Evolutionary conservation across 2,329 filamentous ascomycete genomes (phyloP).

Genomic region (Phyllosticta citriasiana): DNA sequence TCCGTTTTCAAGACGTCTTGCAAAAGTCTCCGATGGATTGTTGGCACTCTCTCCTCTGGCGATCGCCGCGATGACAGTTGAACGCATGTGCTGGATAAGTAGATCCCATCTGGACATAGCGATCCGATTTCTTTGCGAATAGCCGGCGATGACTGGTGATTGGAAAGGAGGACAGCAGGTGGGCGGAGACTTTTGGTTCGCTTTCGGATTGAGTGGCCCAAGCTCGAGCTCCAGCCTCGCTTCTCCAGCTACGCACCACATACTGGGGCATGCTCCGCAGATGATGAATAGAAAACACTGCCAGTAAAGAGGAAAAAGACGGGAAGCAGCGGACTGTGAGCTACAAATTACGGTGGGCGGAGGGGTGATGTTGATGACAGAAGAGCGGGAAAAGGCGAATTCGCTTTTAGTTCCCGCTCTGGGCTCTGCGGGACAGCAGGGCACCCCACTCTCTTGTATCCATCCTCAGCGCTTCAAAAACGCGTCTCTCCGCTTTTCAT

Average conservation of each 20-base stretch:
- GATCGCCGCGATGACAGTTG: no score
- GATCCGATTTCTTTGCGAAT: no score
- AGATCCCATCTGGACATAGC: no score
- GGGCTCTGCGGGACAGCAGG: neutral
- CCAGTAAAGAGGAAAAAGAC: neutral
- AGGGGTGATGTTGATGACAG: neutral
- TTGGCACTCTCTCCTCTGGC: no score
- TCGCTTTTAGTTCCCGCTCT: neutral
- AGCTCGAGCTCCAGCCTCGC: neutral
- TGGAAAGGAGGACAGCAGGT: neutral
- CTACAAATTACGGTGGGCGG: neutral
- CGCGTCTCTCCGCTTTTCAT: neutral
- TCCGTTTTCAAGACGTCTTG: neutral
- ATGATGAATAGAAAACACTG: neutral
- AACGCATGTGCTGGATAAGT: no score
- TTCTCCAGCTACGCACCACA: neutral
- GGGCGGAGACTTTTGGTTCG: neutral
- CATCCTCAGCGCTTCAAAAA: neutral
- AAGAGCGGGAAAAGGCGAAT: neutral
- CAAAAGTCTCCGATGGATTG: neutral
- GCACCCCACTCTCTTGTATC: neutral
- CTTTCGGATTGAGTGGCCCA: neutral
- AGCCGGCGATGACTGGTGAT: neutral
- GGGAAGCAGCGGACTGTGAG: neutral
- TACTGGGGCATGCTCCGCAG: neutral